Evolutionary conservation across 257 asterid species (phyloP).

Genomic region (Rehmannia glutinosa): DNA sequence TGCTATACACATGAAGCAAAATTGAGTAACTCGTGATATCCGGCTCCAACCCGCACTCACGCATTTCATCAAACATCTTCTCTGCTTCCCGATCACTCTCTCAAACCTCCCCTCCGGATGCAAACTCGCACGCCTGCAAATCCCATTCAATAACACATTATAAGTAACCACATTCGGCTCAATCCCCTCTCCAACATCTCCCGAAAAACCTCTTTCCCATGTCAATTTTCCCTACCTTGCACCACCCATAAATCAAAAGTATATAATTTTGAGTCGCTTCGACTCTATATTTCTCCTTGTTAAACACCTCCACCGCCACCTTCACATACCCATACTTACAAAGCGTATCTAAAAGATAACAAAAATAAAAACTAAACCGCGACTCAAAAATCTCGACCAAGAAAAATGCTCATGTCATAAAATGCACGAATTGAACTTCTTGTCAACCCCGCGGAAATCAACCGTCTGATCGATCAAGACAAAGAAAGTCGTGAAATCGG

Average conservation of each 20-base stretch:
- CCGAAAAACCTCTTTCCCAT: constrained; percentile 58
- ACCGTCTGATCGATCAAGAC: constrained; percentile 60
- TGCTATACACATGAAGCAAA: constrained; percentile 70
- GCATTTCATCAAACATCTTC: constrained; percentile 63
- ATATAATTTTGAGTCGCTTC: constrained; percentile 54
- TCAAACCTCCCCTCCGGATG: constrained; percentile 71
- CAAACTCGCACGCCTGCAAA: constrained; percentile 73
- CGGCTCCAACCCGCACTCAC: constrained; percentile 62
- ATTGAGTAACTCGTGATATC: constrained; percentile 79
- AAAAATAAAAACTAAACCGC: constrained; percentile 33
- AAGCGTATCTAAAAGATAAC: constrained; percentile 70
- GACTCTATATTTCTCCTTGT: constrained; percentile 61
- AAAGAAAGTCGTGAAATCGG: constrained; percentile 69
- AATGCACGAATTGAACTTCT: constrained; percentile 67
- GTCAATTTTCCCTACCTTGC: constrained; percentile 57
- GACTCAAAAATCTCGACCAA: constrained; percentile 33
- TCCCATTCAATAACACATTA: constrained; percentile 73
- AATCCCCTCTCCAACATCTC: constrained; percentile 73
- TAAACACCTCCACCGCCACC: constrained; percentile 72
- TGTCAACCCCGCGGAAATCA: constrained; percentile 61
- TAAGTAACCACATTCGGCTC: constrained; percentile 72
- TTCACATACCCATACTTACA: constrained; percentile 78
- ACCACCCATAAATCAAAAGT: constrained; percentile 82
- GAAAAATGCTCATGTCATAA: constrained; percentile 56
- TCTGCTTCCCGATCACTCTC: constrained; percentile 67